Conservation (phyloP, 2,329 filamentous ascomycete genomes). For the Fusarium scirpi region DNA sequence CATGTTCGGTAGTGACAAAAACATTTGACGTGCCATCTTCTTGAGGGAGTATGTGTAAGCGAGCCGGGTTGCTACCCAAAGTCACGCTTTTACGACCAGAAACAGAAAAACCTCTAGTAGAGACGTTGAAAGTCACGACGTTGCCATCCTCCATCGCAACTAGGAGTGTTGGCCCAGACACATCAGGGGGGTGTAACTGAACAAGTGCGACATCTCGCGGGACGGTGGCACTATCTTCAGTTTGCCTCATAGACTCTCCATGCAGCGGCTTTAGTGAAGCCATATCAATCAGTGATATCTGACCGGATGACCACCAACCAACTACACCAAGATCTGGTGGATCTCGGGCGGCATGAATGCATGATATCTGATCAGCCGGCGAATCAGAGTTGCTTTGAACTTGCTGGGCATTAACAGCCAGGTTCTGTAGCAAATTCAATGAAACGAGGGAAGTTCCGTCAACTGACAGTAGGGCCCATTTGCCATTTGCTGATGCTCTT, state of each 20-base stretch:
- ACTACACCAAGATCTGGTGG: conserved; percentile 77
- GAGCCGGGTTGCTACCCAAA: conserved; percentile 86
- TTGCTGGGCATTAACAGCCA: conserved; percentile 70
- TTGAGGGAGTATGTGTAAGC: conserved; percentile 81
- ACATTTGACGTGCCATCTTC: conserved; percentile 78
- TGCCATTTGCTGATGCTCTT: conserved; percentile 79
- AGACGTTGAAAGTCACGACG: conserved; percentile 84
- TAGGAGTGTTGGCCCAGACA: conserved; percentile 78
- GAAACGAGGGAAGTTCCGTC: conserved; percentile 80
- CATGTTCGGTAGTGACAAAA: conserved; percentile 93
- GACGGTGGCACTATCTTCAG: conserved; percentile 78
- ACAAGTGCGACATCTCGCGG: conserved; percentile 85
- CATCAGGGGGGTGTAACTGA: conserved; percentile 74
- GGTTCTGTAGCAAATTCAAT: conserved; percentile 70
- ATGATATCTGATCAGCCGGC: conserved; percentile 79
- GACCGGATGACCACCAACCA: conserved; percentile 88
- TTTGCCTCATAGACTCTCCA: conserved; percentile 70
- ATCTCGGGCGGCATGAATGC: conserved; percentile 78
- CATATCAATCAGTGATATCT: conserved; percentile 79
- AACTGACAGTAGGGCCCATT: conserved; percentile 78
- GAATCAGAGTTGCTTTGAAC: conserved; percentile 64
- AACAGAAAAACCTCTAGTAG: conserved; percentile 70
- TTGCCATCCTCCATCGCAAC: conserved; percentile 93
- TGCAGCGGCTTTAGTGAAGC: conserved; percentile 73
- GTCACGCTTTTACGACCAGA: conserved; percentile 83